Evolutionary conservation across 495 filamentous ascomycete genomes (phyloP), one percentile per base, ranked within the genome.

Genomic region (Bathelium albidoporum): DNA sequence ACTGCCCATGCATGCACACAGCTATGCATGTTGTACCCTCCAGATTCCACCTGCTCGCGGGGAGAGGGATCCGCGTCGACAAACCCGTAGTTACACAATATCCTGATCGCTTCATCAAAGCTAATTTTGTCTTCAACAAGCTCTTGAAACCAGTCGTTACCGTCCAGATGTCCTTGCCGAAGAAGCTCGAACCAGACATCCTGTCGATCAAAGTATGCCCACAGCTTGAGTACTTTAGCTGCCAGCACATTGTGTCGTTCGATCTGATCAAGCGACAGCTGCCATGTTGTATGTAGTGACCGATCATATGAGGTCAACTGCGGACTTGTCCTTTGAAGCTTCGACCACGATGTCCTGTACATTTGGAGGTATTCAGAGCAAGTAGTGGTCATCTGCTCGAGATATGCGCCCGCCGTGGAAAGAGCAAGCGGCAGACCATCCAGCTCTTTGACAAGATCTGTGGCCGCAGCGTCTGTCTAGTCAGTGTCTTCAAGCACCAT

Each of bases 401-500:
- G 73, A 63, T 71, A 80, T 10, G 78, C 69, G 28, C 70, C 77
- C 3, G 77, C 77, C 60, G 78, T 72, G 31, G 73, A 67, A 59
- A 80, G 74, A 34, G 77, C 77, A 5, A 80, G 66, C 45, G 76
- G 73, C 11, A 79, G 73, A 58, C 77, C 77, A 63, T 74, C 76
- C 28, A 80, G 68, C 16, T 55, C 24, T 29, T 29, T 55, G 20
- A 16, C 49, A 26, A 55, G 49, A n/a, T 55, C 20, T 26, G 9
- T 29, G 4, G 49, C 49, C n/a, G n/a, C 49, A n/a, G 49, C 20
- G 29, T 55, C 44, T 49, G 44, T 3, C 3, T 18, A 49, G 44
- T 22, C 34, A 39, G 44, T 20, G 11, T 18, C 18, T 10, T 14
- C 44, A 4, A 22, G 11, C 20, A 49, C 20, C 4, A 10, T 49